Base-by-base conservation (phyloP, 148 eudicot species). In the Polygonum maritimum region DNA sequence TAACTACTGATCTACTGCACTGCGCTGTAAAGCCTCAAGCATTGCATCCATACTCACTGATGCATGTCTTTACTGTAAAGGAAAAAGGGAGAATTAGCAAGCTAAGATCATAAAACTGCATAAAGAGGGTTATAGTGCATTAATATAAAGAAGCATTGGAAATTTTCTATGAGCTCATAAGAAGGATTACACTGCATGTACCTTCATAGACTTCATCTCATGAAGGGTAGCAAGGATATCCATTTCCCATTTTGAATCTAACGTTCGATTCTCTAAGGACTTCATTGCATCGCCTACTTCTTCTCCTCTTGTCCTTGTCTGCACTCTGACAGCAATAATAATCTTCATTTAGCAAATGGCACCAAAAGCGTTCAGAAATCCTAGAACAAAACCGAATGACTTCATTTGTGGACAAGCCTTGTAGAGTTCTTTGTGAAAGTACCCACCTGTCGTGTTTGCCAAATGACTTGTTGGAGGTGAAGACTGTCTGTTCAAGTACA, bases 41-140 rank as follows among this genome's bases (percentile, higher is more conserved):
- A 96, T 88, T 6, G 82, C 87, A 78, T 96, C 99, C 39, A 91
- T 86, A 75, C 90, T 87, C 40, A 96, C 89, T 10, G 87, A 82
- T 9, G 97, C 97, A 75, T 96, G 99, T 58, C 97, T 86, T 38
- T 94, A 89, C 94, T 91, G 93, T 36, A 83, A 63, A 74, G 19
- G n/a, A n/a, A 35, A 69, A 18, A 71, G 36, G 76, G 72, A 3
- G 47, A 14, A 40, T 60, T 21, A 76, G 51, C n/a, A 75, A 5
- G 9, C 6, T 41, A 41, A 41, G 8, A 41, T 41, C 9, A 38
- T 38, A 62, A 65, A 2, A 33, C 13, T 65, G 8, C 35, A 65
- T 1, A 65, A 65, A 10, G 35, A 18, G 18, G 38, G 4, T 14
- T 33, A 33, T 33, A 65, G 18, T 65, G n/a, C 41, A 65, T 13